Conservation (phyloP, 78 protist genomes). For the Capsaspora owczarzaki region DNA sequence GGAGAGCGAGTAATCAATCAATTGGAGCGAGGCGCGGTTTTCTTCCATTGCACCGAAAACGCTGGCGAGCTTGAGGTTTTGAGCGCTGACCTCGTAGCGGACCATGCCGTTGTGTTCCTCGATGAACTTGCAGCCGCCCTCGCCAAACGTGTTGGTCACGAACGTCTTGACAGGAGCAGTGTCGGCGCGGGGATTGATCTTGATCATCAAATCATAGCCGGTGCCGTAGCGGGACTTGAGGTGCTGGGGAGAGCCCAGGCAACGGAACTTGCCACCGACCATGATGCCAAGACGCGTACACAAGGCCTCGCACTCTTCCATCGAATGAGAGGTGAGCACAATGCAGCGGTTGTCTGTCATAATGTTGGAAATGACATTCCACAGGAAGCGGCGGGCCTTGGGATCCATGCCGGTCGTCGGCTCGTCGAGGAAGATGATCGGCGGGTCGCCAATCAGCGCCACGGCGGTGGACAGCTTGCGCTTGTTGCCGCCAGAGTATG, state of each 20-base stretch:
- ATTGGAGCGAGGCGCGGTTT: not conserved
- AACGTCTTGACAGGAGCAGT: not conserved
- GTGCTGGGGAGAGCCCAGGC: conserved; percentile 40
- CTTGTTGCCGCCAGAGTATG: conserved; percentile 55
- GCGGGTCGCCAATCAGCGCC: conserved; percentile 39
- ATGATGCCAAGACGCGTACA: conserved; percentile 45
- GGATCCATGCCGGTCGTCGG: conserved; percentile 63
- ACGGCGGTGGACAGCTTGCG: conserved; percentile 42
- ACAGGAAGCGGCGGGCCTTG: conserved; percentile 36
- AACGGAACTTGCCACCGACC: conserved; percentile 15
- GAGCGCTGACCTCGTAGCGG: not conserved
- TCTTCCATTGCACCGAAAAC: not conserved
- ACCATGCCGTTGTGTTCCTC: not conserved
- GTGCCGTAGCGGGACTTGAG: not conserved
- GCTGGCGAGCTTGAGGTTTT: not conserved
- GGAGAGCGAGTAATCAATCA: conserved; percentile 22
- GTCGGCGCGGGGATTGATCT: not conserved
- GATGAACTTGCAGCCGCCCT: not conserved
- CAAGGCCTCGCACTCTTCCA: conserved; percentile 64
- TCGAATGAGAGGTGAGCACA: conserved; percentile 68
- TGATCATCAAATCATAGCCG: not conserved
- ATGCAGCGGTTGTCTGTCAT: conserved; percentile 27
- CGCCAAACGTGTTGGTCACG: not conserved
- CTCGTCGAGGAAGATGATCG: conserved; percentile 44
- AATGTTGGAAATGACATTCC: conserved; percentile 35